These are phyloP conservation scores for Talaromyces verruculosus DNA, from an alignment of 2,329 filamentous ascomycete species.

Conservation along the genomic window DNA sequence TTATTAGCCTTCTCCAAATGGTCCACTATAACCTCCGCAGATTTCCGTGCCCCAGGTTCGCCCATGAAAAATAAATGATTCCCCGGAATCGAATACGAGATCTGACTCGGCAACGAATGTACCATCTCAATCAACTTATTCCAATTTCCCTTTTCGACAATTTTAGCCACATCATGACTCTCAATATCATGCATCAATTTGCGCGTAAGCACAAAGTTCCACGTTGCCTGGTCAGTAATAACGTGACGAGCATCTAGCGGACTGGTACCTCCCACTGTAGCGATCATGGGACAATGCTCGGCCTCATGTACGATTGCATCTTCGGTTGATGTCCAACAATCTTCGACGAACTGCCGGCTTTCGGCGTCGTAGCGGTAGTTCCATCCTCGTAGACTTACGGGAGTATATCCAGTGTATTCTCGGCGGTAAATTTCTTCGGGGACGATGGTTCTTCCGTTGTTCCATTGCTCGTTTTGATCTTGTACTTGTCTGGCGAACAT, in stretches of 20 bases:
- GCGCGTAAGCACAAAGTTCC: slow-evolving; percentile 20
- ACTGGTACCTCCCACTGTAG: slow-evolving; percentile 16
- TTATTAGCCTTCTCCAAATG: slow-evolving; percentile 1
- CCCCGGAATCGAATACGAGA: slow-evolving; percentile 19
- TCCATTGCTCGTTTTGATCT: slow-evolving; percentile 8
- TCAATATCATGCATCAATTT: slow-evolving; percentile 20
- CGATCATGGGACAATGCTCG: slow-evolving; percentile 21
- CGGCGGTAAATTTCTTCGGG: slow-evolving; percentile 14
- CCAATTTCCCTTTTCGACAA: slow-evolving; percentile 4
- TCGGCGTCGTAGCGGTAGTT: slow-evolving; percentile 11
- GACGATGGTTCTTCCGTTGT: slow-evolving; percentile 16
- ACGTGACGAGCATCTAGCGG: slow-evolving; percentile 21
- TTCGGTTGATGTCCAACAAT: slow-evolving; percentile 16
- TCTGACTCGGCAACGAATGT: slow-evolving; percentile 12
- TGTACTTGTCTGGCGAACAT: slow-evolving; percentile 11
- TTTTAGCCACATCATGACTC: background rate
- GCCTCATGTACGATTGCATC: slow-evolving; percentile 16
- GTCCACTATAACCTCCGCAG: slow-evolving; percentile 19
- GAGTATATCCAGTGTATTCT: slow-evolving; percentile 22
- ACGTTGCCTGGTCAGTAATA: slow-evolving; percentile 22
- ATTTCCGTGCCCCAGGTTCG: slow-evolving; percentile 23
- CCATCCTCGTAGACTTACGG: slow-evolving; percentile 18
- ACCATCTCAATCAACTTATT: slow-evolving; percentile 17
- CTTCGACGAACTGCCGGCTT: slow-evolving; percentile 5
- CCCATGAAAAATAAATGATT: slow-evolving; percentile 30